Conservation (phyloP, 208 protist species). For the Wallacemonas sp. region DNA sequence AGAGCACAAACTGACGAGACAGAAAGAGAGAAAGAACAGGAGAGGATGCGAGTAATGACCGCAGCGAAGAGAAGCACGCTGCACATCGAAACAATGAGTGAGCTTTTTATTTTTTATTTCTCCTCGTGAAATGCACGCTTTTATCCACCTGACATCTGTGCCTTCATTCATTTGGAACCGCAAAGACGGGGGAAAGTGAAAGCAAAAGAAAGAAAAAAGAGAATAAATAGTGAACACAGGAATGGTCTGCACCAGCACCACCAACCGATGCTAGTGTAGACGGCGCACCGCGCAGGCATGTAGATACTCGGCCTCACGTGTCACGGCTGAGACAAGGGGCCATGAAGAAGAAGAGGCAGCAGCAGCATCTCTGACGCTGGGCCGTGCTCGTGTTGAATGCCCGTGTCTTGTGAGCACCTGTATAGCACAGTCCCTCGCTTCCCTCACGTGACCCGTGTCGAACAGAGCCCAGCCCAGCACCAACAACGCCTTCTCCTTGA, state of each 20-base stretch:
- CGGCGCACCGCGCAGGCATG: constrained; percentile 7
- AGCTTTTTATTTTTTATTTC: no score
- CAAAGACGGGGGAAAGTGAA: not conserved
- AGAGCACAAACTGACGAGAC: not conserved
- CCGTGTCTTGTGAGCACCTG: not conserved
- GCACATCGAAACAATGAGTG: no score
- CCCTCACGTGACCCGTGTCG: constrained; percentile 1
- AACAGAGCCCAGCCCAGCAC: constrained; percentile 7
- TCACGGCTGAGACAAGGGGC: no score
- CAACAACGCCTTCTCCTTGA: not conserved
- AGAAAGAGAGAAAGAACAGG: not conserved
- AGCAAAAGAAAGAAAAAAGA: not conserved
- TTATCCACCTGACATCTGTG: no score
- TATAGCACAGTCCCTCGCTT: constrained; percentile 1
- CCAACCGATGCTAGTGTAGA: not conserved
- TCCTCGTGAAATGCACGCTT: no score
- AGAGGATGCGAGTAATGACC: no score
- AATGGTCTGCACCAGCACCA: no score
- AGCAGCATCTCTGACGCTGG: not conserved
- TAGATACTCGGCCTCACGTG: constrained; percentile 3
- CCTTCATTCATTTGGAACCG: no score
- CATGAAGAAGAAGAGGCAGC: not conserved
- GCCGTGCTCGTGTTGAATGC: not conserved
- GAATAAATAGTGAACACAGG: not conserved
- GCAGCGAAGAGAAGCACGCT: not conserved